Conservation (phyloP, 805 yeast genomes). For the Cyberlindnera suaveolens region DNA sequence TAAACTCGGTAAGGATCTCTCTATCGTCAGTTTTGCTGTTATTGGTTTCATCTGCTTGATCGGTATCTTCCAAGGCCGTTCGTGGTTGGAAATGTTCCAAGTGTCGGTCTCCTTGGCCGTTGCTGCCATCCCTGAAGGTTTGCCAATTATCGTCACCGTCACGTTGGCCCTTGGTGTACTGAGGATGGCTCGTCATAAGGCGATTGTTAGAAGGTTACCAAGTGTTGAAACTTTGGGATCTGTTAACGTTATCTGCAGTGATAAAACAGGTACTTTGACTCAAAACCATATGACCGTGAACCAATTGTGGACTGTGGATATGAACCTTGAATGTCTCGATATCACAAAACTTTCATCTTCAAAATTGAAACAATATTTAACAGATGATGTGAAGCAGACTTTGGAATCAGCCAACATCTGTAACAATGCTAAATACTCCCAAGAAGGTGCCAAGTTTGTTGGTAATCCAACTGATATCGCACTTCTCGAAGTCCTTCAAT, state of each 20-base stretch:
- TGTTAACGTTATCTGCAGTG: constrained; percentile 89
- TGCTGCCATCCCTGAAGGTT: constrained; percentile 98
- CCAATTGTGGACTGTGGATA: constrained; percentile 73
- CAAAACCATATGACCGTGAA: constrained; percentile 89
- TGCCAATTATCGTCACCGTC: constrained; percentile 96
- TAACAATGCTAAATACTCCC: constrained; percentile 66
- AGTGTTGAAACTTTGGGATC: constrained; percentile 94
- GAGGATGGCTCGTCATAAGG: constrained; percentile 92
- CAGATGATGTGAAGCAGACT: constrained; percentile 48
- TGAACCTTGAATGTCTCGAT: constrained; percentile 32
- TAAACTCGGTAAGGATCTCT: constrained; percentile 84
- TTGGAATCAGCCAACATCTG: constrained; percentile 67
- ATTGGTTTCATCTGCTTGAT: constrained; percentile 89
- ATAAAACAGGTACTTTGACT: constrained; percentile 87
- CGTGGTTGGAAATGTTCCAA: constrained; percentile 97
- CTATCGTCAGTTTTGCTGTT: constrained; percentile 75
- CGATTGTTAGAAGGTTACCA: constrained; percentile 90
- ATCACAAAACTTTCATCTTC: constrained; percentile 41
- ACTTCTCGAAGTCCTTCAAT: constrained; percentile 63
- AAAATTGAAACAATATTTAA: constrained; percentile 36
- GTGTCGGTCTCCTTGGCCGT: constrained; percentile 96
- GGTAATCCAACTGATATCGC: constrained; percentile 98
- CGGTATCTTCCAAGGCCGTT: constrained; percentile 87
- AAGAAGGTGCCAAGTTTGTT: constrained; percentile 60
- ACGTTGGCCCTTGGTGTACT: constrained; percentile 94